Evolutionary conservation across 2,329 filamentous ascomycete species (phyloP), one percentile per base, ranked within the genome.

Genomic region (Nothomitra cinnamomea): DNA sequence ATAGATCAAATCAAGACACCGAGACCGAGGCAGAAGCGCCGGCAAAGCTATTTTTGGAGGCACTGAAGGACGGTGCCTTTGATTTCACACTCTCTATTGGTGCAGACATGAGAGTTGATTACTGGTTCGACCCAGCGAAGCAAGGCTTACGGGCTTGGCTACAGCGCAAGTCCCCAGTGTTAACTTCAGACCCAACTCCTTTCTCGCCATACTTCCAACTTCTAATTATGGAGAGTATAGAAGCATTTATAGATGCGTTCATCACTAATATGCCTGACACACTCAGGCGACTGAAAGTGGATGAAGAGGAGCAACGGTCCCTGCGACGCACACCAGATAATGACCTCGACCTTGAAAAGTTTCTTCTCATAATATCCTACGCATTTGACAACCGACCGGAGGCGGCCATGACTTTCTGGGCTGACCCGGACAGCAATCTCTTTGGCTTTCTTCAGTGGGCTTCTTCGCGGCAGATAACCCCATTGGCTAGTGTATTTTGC

Each of bases 401-500:
- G 52, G 84, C 87, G 24, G 87, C 89, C 8, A 80, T 86, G 62
- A 84, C 82, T 47, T 96, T 96, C 60, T 98, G 92, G 92, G 78
- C 78, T 32, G 89, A 95, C 63, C 81, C 85, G 1, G 92, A 98
- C 61, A 88, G 88, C 63, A 95, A 95, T 60, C 72, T 98, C 32
- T 86, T 89, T 57, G 92, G 92, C 0, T 98, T 98, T 64, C 76
- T 98, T 64, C 86, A 94, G 58, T 98, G 92, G 92, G 86, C 89
- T n/a, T 95, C 92, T 2, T 83, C 87, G 60, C 78, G 92, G 61
- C 88, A 94, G 56, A 95, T 94, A 0, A 95, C 94, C 0, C 92
- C 92, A n/a, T 77, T 95, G 22, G 89, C 94, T 56, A 92, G 87
- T 57, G 89, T 90, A 12, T 98, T 96, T 61, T 98, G 92, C 66